These are phyloP conservation scores for Medicago ruthenica DNA, from an alignment of 306 rosid genomes.

Conservation along the genomic window DNA sequence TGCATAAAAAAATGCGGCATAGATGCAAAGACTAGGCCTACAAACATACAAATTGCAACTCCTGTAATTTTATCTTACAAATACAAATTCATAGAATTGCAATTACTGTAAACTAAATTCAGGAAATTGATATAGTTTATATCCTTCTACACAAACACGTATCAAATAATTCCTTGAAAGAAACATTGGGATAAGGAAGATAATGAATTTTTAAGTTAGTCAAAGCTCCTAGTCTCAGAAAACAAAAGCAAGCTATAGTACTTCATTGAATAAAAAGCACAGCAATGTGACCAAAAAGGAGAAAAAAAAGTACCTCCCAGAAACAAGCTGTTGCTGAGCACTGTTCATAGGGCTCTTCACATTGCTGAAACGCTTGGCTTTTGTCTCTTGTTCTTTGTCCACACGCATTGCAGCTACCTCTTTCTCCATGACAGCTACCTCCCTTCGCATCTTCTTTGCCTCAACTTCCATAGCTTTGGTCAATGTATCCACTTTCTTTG, in stretches of 20 bases:
- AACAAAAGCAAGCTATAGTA: conserved; percentile 26
- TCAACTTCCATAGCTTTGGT: conserved; percentile 99
- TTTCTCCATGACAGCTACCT: conserved; percentile 97
- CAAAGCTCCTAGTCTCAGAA: conserved; percentile 15
- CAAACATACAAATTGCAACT: background rate
- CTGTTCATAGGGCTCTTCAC: conserved; percentile 74
- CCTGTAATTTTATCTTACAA: background rate
- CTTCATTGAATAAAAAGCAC: conserved; percentile 23
- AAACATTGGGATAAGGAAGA: conserved; percentile 10
- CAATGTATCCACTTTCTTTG: conserved; percentile 98
- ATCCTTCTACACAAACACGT: conserved; percentile 3
- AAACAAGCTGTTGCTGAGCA: conserved; percentile 79
- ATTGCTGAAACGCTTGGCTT: conserved; percentile 82
- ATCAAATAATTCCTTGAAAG: conserved; percentile 15
- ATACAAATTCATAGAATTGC: conserved; percentile 7
- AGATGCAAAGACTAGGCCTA: background rate
- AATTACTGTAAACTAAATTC: conserved; percentile 11
- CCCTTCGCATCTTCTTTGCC: conserved; percentile 99
- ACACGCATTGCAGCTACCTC: conserved; percentile 99
- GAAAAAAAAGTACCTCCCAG: conserved; percentile 75
- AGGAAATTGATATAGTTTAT: background rate
- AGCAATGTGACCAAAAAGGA: conserved; percentile 24
- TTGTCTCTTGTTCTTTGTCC: conserved; percentile 89
- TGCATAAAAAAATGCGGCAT: background rate
- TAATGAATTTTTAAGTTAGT: conserved; percentile 12